These are phyloP conservation scores for Citeromyces hawaiiensis DNA, from an alignment of 1,139 yeast genomes.

Conservation along the genomic window DNA sequence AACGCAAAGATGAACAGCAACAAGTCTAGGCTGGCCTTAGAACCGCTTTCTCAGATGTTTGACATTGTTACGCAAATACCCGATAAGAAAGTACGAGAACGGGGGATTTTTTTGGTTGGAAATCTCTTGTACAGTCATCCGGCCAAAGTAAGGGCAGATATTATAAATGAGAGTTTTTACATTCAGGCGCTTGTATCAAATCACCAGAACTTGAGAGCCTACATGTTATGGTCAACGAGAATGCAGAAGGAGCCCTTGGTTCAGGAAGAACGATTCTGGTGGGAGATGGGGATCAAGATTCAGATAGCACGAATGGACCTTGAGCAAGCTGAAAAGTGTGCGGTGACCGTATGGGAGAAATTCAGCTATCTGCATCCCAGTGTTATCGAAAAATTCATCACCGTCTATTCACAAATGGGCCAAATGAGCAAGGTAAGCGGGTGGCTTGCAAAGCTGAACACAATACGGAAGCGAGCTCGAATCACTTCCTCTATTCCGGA, in stretches of 20 bases:
- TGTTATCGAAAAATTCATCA: slow-evolving; percentile 9
- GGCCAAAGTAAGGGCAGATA: slow-evolving; percentile 15
- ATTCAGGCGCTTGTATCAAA: slow-evolving; percentile 14
- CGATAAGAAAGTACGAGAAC: slow-evolving; percentile 11
- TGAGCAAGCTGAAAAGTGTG: slow-evolving; percentile 10
- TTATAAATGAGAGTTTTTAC: slow-evolving; percentile 17
- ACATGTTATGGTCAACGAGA: slow-evolving; percentile 13
- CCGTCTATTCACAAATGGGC: slow-evolving; percentile 7
- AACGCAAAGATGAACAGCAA: background rate
- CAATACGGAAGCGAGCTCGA: slow-evolving; percentile 12
- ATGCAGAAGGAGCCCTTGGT: slow-evolving; percentile 14
- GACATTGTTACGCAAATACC: slow-evolving; percentile 13
- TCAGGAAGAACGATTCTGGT: slow-evolving; percentile 16
- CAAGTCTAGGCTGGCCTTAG: slow-evolving; percentile 9
- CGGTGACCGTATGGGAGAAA: slow-evolving; percentile 8
- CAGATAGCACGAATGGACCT: slow-evolving; percentile 9
- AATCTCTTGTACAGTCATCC: slow-evolving; percentile 13
- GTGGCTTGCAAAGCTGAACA: slow-evolving; percentile 14
- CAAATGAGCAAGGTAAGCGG: slow-evolving; percentile 9
- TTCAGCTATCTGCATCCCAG: slow-evolving; percentile 13
- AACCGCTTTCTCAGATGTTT: slow-evolving; percentile 10
- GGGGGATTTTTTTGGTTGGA: slow-evolving; percentile 15
- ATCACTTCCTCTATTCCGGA: slow-evolving; percentile 8
- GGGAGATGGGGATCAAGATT: slow-evolving; percentile 14
- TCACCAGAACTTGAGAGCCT: slow-evolving; percentile 10